Evolutionary conservation across 2,329 filamentous ascomycete genomes (phyloP).

Genomic region (Pestalotiopsis sp.): DNA sequence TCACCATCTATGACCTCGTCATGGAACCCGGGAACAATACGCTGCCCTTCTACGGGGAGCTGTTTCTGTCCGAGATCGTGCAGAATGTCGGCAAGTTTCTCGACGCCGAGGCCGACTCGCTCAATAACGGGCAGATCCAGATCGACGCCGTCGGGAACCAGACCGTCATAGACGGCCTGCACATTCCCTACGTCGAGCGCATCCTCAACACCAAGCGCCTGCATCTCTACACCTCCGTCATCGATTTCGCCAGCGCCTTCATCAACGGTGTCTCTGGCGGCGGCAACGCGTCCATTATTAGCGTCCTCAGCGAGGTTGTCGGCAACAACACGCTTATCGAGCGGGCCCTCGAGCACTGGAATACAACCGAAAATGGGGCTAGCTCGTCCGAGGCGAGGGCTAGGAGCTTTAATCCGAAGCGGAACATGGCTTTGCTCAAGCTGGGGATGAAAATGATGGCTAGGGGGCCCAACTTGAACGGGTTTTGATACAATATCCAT

Average conservation of each 20-base stretch:
- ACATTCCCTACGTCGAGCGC: slow-evolving; percentile 43
- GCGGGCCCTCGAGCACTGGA: slow-evolving; percentile 37
- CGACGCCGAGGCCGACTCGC: slow-evolving; percentile 33
- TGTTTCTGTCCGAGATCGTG: slow-evolving; percentile 41
- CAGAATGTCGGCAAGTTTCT: slow-evolving; percentile 43
- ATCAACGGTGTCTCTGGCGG: slow-evolving; percentile 19
- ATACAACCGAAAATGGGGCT: slow-evolving; percentile 12
- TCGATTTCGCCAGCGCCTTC: slow-evolving; percentile 19
- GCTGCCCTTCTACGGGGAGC: slow-evolving; percentile 38
- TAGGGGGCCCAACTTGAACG: not conserved
- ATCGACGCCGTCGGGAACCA: slow-evolving; percentile 42
- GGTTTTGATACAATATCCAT: not conserved
- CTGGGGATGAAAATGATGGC: slow-evolving; percentile 1
- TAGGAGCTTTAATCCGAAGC: not conserved
- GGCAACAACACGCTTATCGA: slow-evolving; percentile 41
- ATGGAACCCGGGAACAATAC: slow-evolving; percentile 45
- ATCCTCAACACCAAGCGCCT: slow-evolving; percentile 38
- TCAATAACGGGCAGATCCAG: slow-evolving; percentile 39
- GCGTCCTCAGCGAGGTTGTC: slow-evolving; percentile 36
- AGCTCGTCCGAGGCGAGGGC: not conserved
- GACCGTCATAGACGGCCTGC: slow-evolving; percentile 41
- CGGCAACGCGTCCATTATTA: slow-evolving; percentile 27
- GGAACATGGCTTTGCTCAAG: not conserved
- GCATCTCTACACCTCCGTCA: not conserved
- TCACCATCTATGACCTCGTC: slow-evolving; percentile 37